These are phyloP conservation scores for Hygrocybe punicea DNA, from an alignment of 768 basidiomycete genomes.

Conservation along the genomic window DNA sequence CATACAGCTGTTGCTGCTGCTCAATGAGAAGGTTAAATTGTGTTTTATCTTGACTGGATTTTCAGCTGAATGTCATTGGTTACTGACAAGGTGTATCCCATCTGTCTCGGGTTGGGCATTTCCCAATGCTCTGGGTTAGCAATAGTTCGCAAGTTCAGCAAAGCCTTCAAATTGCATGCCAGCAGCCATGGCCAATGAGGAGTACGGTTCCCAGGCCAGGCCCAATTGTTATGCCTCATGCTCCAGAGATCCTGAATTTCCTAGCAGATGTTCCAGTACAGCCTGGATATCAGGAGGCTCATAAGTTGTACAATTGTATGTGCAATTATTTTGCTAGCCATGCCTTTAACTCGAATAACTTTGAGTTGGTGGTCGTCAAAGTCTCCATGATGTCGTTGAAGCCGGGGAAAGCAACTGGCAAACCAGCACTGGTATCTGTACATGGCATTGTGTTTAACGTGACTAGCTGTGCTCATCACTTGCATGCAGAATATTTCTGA, in stretches of 20 bases:
- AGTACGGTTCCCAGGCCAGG: neutral
- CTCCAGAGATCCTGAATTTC: neutral
- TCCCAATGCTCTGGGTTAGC: no score
- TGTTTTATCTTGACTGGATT: neutral
- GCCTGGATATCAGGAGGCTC: neutral
- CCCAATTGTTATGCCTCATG: neutral
- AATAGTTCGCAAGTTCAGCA: no score
- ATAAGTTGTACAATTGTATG: neutral
- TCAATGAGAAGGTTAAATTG: neutral
- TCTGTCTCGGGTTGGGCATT: no score
- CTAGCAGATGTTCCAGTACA: neutral
- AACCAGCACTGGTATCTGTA: neutral
- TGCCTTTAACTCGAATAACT: no score
- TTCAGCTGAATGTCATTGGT: no score
- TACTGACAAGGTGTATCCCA: neutral
- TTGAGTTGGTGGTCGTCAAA: neutral
- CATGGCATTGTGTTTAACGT: neutral
- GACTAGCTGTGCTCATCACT: neutral
- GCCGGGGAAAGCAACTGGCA: neutral
- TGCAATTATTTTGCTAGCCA: neutral
- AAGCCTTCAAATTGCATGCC: no score
- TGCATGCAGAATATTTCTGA: neutral
- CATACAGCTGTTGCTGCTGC: neutral
- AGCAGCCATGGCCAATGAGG: no score
- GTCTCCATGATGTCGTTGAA: neutral